Evolutionary conservation across 257 asterid species (phyloP), one percentile per base, ranked within the genome.

Genomic region (Solanum corneliomulleri): DNA sequence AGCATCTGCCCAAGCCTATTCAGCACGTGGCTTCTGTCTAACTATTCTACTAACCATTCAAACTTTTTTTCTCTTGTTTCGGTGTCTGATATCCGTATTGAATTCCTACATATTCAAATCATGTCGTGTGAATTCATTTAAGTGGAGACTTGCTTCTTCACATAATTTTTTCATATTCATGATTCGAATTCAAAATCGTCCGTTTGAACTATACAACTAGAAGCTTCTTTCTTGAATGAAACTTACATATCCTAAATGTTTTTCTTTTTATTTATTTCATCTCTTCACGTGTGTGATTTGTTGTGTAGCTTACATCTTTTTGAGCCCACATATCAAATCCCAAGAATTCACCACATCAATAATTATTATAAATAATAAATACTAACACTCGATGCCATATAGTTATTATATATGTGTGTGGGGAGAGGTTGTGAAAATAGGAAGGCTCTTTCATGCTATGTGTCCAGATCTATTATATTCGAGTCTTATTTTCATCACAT

Each of bases 1-100:
- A 70, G 76, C 87, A 85, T 87, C 89, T 87, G 88, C 84, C 66
- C 21, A 6, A 45, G 16, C n/a, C 62, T 42, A 20, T 18, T 12
- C 74, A 44, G 66, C 91, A 89, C 88, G 87, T 85, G 91, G 83
- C 77, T 78, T 23, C 23, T 78, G 66, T 27, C 84, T 25, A 25
- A 44, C 64, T 56, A 41, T 75, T 75, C 21, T 75, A 41, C 82
- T 76, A 4, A 76, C 60, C 64, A 78, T 78, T 45, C 66, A 15
- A 70, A n/a, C 7, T 77, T 13, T 13, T 6, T 42, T 0, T 2
- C 20, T 42, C 1, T 76, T 31, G 2, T 31, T 18, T 70, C 2
- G 0, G 4, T 8, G 42, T 70, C 1, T 3, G 77, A 14, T 70
- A 18, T 16, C 0, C 25, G 3, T 18, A 70, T 31, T 70, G 13